Base-by-base conservation (phyloP, 2,329 filamentous ascomycete species). In the Fusarium oligoseptatum region DNA sequence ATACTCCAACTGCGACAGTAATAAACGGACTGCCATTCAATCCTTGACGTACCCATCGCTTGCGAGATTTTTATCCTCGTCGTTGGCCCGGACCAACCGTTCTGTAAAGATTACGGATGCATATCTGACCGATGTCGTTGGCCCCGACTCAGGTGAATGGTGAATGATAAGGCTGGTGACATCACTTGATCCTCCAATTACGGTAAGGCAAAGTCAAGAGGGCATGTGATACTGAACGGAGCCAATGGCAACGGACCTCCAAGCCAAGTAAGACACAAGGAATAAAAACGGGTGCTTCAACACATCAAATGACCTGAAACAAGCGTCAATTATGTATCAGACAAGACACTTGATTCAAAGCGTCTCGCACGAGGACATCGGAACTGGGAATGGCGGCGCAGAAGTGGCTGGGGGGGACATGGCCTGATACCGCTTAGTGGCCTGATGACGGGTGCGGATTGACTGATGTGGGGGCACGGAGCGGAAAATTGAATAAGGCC, bases 381-480 rank as follows among this genome's bases (percentile, higher is more conserved):
- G 32, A 34, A 34, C 10, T 27, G 29, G 15, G 55, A 57, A 57
- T 36, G 55, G 14, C 55, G 29, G 50, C 50, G n/a, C 50, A 56
- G 29, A 57, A 57, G 55, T 36, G 55, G 55, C 55, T 37, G 55
- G 34, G 50, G 55, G 34, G 50, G 6, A 22, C 29, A 57, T 36
- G 55, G 55, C 48, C 48, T 55, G 48, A 55, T 55, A 55, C 48
- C 48, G 48, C 48, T 55, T 32, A 55, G 48, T 55, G 48, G 48
- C 17, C 48, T 55, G 48, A 55, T 55, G 48, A 20, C 48, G 48
- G 27, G 24, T 11, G 24, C 27, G 20, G 29, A 57, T 36, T 36
- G 55, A 57, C 55, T 57, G 55, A 57, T 57, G 55, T 57, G 55
- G 55, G 55, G 55, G 55, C 20, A 14, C 48, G 55, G 55, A 57